Base-by-base conservation (phyloP, 169 alveolate species). In the Plasmodium inui region DNA sequence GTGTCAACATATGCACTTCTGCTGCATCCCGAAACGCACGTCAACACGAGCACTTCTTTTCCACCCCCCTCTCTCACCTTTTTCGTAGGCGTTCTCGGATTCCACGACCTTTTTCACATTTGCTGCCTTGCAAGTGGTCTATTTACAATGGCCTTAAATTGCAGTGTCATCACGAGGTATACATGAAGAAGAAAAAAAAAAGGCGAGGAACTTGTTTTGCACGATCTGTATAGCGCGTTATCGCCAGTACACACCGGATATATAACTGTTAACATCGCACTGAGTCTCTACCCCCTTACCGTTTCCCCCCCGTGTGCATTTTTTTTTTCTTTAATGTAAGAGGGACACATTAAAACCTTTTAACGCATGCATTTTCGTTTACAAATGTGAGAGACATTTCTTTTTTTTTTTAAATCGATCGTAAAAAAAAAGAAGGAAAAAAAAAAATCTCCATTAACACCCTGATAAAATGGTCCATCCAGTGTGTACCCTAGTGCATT, bases 91-190 rank as follows among this genome's bases (percentile, higher is more conserved):
- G 28, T 90, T 22, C 26, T 96, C 37, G 97, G 92, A 67, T 96
- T 92, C 90, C 97, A 96, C 83, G 97, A 96, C 50, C 28, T 96
- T 53, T 96, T 96, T 53, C 97, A 96, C 85, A 67, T 95, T 53
- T 96, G 95, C 61, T 96, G 97, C 89, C 80, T 95, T 46, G 80
- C 94, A 53, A 96, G 96, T 55, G 86, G 91, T 37, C 67, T 91
- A 9, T 70, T 90, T 37, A 93, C 96, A 30, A 84, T 95, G 61
- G 91, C 94, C 44, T 88, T 95, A 41, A 95, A 93, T 84, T 86
- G 92, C 67, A 95, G 92, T 79, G 94, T 95, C 41, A 71, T 94
- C 28, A 95, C 19, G 83, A 93, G 92, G 50, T 73, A 76, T 34
- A 12, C 93, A 34, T 71, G 83, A 34, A 74, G 28, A 83, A 19